Evolutionary conservation across 2,329 filamentous ascomycete genomes (phyloP), one percentile per base, ranked within the genome.

Genomic region (Pochonia chlamydosporia): DNA sequence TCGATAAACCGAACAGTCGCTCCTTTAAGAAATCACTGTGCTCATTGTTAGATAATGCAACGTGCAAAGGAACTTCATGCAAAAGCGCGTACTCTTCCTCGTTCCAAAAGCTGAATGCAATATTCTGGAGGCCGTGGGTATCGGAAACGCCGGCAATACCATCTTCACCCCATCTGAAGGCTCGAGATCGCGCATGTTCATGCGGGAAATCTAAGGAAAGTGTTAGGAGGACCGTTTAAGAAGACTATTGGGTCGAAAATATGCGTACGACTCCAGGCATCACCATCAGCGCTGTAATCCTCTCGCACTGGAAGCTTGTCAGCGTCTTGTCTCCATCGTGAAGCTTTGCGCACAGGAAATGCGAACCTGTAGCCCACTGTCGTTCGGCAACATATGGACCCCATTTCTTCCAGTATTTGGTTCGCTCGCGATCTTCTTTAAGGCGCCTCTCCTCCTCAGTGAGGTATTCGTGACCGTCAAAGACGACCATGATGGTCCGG

Each of bases 391-490:
- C 85, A 63, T 96, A 97, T 21, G 91, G 85, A 47, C 92, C 92
- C 90, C 91, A 96, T 82, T 86, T 89, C 81, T 97, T 97, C 92
- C 92, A 97, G 74, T 97, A 97, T 67, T 89, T 92, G 55, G 71
- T 79, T 54, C 85, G 84, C 54, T 92, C 81, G 50, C 84, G 81
- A 68, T 97, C 92, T 63, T 96, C 82, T 63, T 86, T 85, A 57
- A 97, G 78, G 43, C 93, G 85, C 67, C 86, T 87, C 75, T 97
- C 92, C 71, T 97, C 92, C 67, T 87, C 84, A 51, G 87, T 90
- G 63, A 92, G 78, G 68, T 89, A 91, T 64, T 93, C 87, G 69
- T 93, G 82, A 62, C 85, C 82, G 68, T 95, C 89, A 63, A 93
- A 85, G 62, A 95, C 79, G 64, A 96, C 91, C 92, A 97, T 97